Evolutionary conservation across 2,329 filamentous ascomycete species (phyloP).

Genomic region (Sporothrix humicola): DNA sequence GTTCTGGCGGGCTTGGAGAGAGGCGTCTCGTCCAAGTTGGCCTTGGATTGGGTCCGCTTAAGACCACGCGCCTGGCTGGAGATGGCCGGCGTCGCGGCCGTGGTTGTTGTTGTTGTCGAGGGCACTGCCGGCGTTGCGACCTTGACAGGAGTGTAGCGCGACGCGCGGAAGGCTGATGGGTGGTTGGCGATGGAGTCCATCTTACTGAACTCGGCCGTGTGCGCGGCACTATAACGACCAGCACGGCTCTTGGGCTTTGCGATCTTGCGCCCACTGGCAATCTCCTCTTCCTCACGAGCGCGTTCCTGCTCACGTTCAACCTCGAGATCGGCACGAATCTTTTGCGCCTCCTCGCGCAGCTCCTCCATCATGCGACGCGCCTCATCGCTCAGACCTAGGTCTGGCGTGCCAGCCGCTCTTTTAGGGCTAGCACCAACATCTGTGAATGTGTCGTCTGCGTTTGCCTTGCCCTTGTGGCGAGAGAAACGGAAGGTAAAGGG

Average conservation of each 20-base stretch:
- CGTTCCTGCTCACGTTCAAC: conserved; percentile 64
- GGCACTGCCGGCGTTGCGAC: conserved; percentile 36
- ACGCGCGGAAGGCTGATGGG: conserved; percentile 74
- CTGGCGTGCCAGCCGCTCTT: conserved; percentile 1
- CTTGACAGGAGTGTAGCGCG: conserved; percentile 58
- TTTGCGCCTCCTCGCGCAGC: conserved; percentile 72
- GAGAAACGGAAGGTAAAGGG: conserved; percentile 70
- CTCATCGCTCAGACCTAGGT: conserved; percentile 64
- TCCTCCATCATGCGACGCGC: conserved; percentile 68
- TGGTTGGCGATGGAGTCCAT: conserved; percentile 96
- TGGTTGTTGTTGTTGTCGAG: neutral
- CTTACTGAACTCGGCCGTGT: conserved; percentile 90
- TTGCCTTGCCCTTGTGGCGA: conserved; percentile 45
- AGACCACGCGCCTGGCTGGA: conserved; percentile 45
- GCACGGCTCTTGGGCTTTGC: conserved; percentile 79
- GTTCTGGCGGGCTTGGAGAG: conserved; percentile 46
- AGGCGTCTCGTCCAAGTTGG: conserved; percentile 64
- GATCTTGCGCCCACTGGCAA: conserved; percentile 66
- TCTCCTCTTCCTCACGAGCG: conserved; percentile 51
- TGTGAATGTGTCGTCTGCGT: conserved; percentile 39
- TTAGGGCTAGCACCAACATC: neutral
- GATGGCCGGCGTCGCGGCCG: conserved; percentile 27
- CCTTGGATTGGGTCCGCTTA: conserved; percentile 62
- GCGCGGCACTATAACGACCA: conserved; percentile 80
- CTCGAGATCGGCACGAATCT: conserved; percentile 71